Evolutionary conservation across 2,329 filamentous ascomycete genomes (phyloP).

Genomic region (Graphilbum sp.): DNA sequence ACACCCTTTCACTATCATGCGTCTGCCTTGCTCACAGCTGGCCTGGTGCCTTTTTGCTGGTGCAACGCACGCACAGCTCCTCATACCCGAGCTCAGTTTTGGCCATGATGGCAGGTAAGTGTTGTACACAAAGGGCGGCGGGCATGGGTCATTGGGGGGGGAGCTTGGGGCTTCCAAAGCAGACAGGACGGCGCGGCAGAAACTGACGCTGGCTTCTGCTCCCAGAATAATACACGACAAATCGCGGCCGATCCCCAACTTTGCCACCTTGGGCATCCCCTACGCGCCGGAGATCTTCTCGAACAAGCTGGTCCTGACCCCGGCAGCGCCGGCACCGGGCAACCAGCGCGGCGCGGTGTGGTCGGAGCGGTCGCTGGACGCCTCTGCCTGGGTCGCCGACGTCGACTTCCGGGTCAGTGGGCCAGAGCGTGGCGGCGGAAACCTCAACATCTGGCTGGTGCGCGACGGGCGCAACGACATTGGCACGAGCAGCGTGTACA

Average conservation of each 20-base stretch:
- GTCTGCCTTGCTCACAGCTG: conserved; percentile 3
- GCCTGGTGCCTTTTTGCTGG: conserved; percentile 13
- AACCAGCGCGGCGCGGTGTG: conserved; percentile 74
- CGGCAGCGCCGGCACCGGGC: conserved; percentile 66
- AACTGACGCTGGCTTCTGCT: neutral
- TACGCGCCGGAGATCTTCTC: conserved; percentile 51
- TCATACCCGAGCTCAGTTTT: conserved; percentile 63
- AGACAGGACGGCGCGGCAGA: too few species aligned
- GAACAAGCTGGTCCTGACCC: conserved; percentile 84
- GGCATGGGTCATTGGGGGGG: neutral
- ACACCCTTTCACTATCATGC: conserved; percentile 5
- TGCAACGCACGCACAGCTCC: conserved; percentile 41
- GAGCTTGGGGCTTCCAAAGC: neutral
- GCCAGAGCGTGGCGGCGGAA: conserved; percentile 70
- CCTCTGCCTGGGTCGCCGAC: conserved; percentile 64
- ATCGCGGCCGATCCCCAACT: conserved; percentile 35
- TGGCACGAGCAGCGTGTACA: conserved; percentile 67
- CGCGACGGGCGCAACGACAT: conserved; percentile 49
- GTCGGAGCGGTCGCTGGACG: conserved; percentile 46
- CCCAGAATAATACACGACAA: conserved; percentile 47
- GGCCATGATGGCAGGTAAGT: conserved; percentile 48
- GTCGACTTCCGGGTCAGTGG: conserved; percentile 80
- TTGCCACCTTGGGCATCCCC: conserved; percentile 36
- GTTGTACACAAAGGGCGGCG: neutral
- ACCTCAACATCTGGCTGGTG: conserved; percentile 85